Conservation (phyloP, 805 yeast species). For the Yarrowia bubula region DNA sequence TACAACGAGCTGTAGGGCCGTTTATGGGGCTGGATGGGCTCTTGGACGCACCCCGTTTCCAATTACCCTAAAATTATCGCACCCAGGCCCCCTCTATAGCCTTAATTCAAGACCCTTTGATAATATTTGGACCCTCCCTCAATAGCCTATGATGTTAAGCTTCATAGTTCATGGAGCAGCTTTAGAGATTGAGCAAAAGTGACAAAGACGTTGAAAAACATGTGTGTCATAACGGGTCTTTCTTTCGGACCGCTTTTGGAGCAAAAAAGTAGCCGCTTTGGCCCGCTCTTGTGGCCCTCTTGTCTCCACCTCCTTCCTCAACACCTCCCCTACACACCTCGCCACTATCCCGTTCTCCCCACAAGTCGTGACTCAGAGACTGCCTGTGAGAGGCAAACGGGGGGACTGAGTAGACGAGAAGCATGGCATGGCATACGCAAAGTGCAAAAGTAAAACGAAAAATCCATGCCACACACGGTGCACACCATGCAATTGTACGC, state of each 20-base stretch:
- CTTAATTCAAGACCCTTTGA: neutral
- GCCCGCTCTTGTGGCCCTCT: neutral
- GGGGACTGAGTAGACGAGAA: conserved; percentile 25
- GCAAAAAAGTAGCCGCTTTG: neutral
- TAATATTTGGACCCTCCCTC: neutral
- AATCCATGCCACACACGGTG: conserved; percentile 2
- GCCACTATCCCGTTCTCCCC: neutral
- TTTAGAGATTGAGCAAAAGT: conserved; percentile 6
- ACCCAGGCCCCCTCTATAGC: neutral
- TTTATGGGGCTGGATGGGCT: neutral
- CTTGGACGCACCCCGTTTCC: neutral
- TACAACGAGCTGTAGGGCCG: neutral
- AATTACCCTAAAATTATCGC: neutral
- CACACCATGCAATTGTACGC: neutral
- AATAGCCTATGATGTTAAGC: conserved; percentile 10
- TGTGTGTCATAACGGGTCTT: neutral
- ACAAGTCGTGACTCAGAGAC: conserved; percentile 23
- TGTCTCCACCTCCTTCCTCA: neutral
- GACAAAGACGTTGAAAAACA: conserved; percentile 4
- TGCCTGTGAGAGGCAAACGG: conserved; percentile 24
- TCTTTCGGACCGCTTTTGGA: neutral
- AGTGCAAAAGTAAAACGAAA: conserved; percentile 14
- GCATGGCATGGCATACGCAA: conserved; percentile 20
- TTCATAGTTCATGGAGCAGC: conserved; percentile 22
- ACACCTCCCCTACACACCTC: neutral